Evolutionary conservation across 176 grass and related monocot genomes (phyloP).

Genomic region (Hordeum vulgare): DNA sequence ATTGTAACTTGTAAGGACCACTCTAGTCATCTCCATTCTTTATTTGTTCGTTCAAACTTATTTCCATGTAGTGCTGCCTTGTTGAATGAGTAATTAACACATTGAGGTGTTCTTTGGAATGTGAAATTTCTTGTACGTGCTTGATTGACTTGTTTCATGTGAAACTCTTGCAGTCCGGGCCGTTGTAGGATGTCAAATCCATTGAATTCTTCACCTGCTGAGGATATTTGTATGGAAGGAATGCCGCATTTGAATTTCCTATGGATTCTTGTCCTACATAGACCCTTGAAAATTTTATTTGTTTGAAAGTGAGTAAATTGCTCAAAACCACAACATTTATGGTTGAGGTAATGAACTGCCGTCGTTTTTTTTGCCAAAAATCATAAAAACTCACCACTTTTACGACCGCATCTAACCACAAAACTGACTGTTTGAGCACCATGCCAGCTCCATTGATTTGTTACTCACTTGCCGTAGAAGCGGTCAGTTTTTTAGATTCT

Average conservation of each 20-base stretch:
- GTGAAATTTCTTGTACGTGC: neutral
- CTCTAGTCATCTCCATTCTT: neutral
- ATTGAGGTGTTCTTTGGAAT: neutral
- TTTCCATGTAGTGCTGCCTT: neutral
- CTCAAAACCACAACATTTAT: too few relatives aligned
- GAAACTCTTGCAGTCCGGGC: neutral
- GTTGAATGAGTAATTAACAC: neutral
- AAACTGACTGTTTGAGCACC: too few relatives aligned
- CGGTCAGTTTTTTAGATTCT: too few relatives aligned
- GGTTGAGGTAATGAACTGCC: too few relatives aligned
- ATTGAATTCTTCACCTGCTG: neutral
- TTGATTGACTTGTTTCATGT: neutral
- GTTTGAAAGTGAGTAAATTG: too few relatives aligned
- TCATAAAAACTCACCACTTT: too few relatives aligned
- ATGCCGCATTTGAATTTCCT: neutral
- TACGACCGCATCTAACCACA: too few relatives aligned
- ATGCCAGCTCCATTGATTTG: too few relatives aligned
- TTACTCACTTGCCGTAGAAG: too few relatives aligned
- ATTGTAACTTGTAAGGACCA: neutral
- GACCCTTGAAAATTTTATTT: neutral
- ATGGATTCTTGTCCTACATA: neutral
- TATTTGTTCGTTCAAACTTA: neutral
- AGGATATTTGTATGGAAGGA: neutral
- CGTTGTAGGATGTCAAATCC: neutral
- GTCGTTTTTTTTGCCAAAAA: too few relatives aligned